phyloP scores from a whole-genome alignment of 78 protist genomes.

The Protostelium mycophagum region DNA sequence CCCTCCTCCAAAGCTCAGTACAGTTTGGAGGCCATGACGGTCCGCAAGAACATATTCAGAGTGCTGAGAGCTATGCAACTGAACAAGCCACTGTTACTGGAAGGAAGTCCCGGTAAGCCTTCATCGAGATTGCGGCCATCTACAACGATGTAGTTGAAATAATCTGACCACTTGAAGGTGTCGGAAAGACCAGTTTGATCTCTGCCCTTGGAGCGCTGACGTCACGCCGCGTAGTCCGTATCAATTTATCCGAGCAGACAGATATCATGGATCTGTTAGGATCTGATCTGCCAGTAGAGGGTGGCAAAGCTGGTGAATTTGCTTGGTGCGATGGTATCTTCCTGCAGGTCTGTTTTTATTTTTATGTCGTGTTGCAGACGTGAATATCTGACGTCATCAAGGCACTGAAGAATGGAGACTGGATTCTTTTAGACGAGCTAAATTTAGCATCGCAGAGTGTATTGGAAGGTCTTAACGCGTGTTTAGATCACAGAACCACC shows the following conservation, averaged over 20 bases:
- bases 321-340: conserved; percentile 95
- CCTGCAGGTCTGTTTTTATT: conserved; percentile 32
- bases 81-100: conserved; percentile 79
- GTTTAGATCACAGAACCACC: conserved; percentile 94
- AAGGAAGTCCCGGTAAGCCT: conserved; percentile 54
- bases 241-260: conserved; percentile 99
- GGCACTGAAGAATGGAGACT: conserved; percentile 87
- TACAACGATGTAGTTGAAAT: conserved; percentile 11
- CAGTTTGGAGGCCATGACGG: conserved; percentile 89
- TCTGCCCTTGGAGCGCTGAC: conserved; percentile 81
- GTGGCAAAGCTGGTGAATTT: conserved; percentile 86
- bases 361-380: neutral
- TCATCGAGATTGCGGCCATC: conserved; percentile 33
- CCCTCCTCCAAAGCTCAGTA: neutral
- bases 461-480: conserved; percentile 98
- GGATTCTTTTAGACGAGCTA: conserved; percentile 99
- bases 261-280: conserved; percentile 99
- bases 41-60: conserved; percentile 74
- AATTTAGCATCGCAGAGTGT: conserved; percentile 99
- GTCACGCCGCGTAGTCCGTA: conserved; percentile 83
- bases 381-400: no score
- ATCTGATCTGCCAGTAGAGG: conserved; percentile 92
- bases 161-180: conserved; percentile 99
- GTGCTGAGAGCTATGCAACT: conserved; percentile 91
- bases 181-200: conserved; percentile 98